Percentiles rank a stretch among this genome's conserved stretches.
phyloP scores from a whole-genome alignment of 2,329 filamentous ascomycete genomes.

The Trichophyton mentagrophytes region DNA sequence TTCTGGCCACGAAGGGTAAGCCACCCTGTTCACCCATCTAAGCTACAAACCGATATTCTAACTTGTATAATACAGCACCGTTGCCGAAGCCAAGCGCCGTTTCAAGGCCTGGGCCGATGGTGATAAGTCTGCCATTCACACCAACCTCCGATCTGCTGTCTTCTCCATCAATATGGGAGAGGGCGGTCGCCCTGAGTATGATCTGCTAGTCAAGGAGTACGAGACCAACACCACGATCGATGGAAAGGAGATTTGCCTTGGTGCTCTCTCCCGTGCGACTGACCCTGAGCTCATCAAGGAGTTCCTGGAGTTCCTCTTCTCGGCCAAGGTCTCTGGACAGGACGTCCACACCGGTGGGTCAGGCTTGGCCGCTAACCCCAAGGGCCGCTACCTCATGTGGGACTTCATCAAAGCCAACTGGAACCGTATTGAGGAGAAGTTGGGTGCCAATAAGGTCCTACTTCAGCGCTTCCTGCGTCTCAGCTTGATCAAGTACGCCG shows the following conservation, averaged over 20 bases:
- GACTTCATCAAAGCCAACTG: conserved; percentile 75
- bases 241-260: conserved; percentile 74
- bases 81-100: conserved; percentile 60
- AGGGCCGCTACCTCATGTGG: conserved; percentile 67
- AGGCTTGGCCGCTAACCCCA: conserved; percentile 58
- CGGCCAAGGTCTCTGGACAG: conserved; percentile 68
- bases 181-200: conserved; percentile 55
- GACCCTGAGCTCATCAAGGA: conserved; percentile 54
- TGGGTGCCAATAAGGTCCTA: conserved; percentile 71
- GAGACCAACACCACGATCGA: conserved; percentile 71
- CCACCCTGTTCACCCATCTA: conserved; percentile 11
- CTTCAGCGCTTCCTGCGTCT: conserved; percentile 78
- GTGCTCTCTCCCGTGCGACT: conserved; percentile 61
- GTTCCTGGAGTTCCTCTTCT: conserved; percentile 63
- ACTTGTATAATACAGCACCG: conserved; percentile 38
- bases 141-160: conserved; percentile 65
- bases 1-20: conserved; percentile 62
- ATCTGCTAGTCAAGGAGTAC: conserved; percentile 75
- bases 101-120: conserved; percentile 68
- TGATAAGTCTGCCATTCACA: conserved; percentile 55
- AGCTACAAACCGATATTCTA: background rate
- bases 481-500: conserved; percentile 65
- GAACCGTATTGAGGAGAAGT: conserved; percentile 55
- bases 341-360: conserved; percentile 77
- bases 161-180: conserved; percentile 69